These are phyloP conservation scores for Pseudopyrenochaeta lycopersici DNA, from an alignment of 2,329 filamentous ascomycete genomes.

Conservation along the genomic window DNA sequence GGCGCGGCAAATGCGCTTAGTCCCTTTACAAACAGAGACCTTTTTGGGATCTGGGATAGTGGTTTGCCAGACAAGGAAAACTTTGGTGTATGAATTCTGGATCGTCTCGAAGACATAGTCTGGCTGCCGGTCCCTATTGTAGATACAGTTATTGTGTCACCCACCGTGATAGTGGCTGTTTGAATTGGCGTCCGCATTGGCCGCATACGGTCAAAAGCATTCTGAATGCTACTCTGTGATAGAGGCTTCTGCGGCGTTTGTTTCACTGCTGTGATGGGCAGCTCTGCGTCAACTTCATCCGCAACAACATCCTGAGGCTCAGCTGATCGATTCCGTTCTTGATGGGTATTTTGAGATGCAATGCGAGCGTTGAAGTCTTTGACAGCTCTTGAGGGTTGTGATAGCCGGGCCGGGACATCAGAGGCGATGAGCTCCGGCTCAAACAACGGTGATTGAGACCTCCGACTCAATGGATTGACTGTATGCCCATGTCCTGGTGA, in stretches of 20 bases:
- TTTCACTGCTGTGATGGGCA: slow-evolving; percentile 37
- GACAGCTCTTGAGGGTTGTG: slow-evolving; percentile 30
- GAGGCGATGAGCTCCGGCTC: slow-evolving; percentile 24
- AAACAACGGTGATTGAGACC: slow-evolving; percentile 31
- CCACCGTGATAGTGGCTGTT: slow-evolving; percentile 78
- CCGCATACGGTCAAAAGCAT: slow-evolving; percentile 71
- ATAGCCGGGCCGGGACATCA: slow-evolving; percentile 6
- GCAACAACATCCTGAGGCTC: slow-evolving; percentile 12
- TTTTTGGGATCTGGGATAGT: slow-evolving; percentile 38
- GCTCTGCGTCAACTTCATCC: slow-evolving; percentile 24
- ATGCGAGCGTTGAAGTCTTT: slow-evolving; percentile 54
- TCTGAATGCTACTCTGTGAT: slow-evolving; percentile 58
- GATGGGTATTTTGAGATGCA: slow-evolving; percentile 41
- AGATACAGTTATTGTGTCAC: slow-evolving; percentile 71
- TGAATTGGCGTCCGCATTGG: slow-evolving; percentile 69
- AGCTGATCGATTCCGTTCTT: slow-evolving; percentile 17
- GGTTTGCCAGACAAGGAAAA: slow-evolving; percentile 40
- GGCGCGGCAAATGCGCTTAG: slow-evolving; percentile 65
- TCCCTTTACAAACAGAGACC: slow-evolving; percentile 53
- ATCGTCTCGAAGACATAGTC: slow-evolving; percentile 57
- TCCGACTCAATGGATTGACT: background rate
- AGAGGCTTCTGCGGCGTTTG: slow-evolving; percentile 44
- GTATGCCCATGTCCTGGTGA: slow-evolving; percentile 5
- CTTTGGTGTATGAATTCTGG: slow-evolving; percentile 53
- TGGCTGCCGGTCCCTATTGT: slow-evolving; percentile 64